Conservation (phyloP, 2,329 filamentous ascomycete genomes). For the Hypoxylon sp. region DNA sequence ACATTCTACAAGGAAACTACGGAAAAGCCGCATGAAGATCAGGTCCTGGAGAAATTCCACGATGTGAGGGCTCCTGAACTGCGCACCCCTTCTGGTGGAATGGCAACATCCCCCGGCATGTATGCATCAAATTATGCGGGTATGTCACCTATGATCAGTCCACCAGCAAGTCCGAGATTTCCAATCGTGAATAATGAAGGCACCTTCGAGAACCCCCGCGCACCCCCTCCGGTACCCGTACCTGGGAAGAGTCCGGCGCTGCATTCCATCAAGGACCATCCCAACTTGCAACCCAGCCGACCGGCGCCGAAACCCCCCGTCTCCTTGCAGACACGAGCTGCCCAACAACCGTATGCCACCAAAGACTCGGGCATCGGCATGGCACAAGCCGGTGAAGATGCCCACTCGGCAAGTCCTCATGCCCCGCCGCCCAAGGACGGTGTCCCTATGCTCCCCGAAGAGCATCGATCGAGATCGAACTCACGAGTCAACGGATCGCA, state of each 20-base stretch:
- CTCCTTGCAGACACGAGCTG: slow-evolving; percentile 70
- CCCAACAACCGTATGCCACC: slow-evolving; percentile 69
- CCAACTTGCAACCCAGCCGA: slow-evolving; percentile 81
- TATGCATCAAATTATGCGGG: slow-evolving; percentile 70
- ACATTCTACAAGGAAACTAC: slow-evolving; percentile 97
- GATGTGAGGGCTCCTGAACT: slow-evolving; percentile 77
- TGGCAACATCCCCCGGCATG: slow-evolving; percentile 66
- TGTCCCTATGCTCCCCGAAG: slow-evolving; percentile 74
- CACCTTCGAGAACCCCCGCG: slow-evolving; percentile 97
- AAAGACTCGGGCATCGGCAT: slow-evolving; percentile 77
- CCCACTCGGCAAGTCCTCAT: slow-evolving; percentile 60
- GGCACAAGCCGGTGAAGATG: slow-evolving; percentile 71
- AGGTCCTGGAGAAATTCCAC: slow-evolving; percentile 96
- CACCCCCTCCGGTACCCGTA: slow-evolving; percentile 88
- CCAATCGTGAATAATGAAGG: slow-evolving; percentile 87
- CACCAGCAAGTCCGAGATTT: slow-evolving; percentile 87
- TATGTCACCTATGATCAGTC: slow-evolving; percentile 78
- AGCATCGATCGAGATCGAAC: slow-evolving; percentile 78
- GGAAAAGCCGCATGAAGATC: slow-evolving; percentile 83
- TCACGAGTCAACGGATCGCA: slow-evolving; percentile 72
- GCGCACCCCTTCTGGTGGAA: slow-evolving; percentile 62
- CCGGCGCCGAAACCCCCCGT: slow-evolving; percentile 90
- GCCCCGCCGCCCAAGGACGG: slow-evolving; percentile 66
- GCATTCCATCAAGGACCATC: slow-evolving; percentile 64
- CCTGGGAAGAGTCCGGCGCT: slow-evolving; percentile 62